phyloP scores from a whole-genome alignment of 2,329 filamentous ascomycete species.

The Dactylonectria macrodidyma region DNA sequence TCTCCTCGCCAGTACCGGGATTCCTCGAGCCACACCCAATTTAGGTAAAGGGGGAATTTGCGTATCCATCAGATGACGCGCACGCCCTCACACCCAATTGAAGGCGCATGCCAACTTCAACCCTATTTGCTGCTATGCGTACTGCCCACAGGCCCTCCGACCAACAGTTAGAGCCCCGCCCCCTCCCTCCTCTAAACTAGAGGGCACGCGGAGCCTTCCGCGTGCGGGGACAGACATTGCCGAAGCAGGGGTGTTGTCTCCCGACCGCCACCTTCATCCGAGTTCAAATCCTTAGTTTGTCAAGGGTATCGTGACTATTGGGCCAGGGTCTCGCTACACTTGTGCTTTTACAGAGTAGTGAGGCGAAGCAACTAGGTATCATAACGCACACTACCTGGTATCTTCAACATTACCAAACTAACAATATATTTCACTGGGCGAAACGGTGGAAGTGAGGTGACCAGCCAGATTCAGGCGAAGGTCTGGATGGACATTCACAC shows the following conservation, averaged over 20 bases:
- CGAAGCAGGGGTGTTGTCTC: not conserved
- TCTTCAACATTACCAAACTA: not conserved
- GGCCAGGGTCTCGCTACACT: not conserved
- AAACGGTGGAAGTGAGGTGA: conserved; percentile 1
- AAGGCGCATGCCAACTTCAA: no score
- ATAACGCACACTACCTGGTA: not conserved
- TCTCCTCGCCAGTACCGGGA: no score
- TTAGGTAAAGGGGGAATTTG: no score
- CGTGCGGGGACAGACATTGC: not conserved
- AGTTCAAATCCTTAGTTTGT: not conserved
- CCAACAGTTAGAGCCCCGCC: not conserved
- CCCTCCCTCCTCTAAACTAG: not conserved
- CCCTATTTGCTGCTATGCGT: no score
- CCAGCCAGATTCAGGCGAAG: not conserved
- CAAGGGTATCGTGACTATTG: not conserved
- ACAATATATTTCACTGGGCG: not conserved
- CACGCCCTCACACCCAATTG: no score
- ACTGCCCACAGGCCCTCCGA: no score
- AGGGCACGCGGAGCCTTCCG: not conserved
- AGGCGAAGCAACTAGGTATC: conserved; percentile 3
- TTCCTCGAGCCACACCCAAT: no score
- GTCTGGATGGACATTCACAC: not conserved
- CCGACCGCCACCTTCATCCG: not conserved
- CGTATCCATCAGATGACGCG: no score
- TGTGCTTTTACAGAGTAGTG: not conserved